Evolutionary conservation across 2,329 filamentous ascomycete genomes (phyloP).

Genomic region (Beauveria caledonica): DNA sequence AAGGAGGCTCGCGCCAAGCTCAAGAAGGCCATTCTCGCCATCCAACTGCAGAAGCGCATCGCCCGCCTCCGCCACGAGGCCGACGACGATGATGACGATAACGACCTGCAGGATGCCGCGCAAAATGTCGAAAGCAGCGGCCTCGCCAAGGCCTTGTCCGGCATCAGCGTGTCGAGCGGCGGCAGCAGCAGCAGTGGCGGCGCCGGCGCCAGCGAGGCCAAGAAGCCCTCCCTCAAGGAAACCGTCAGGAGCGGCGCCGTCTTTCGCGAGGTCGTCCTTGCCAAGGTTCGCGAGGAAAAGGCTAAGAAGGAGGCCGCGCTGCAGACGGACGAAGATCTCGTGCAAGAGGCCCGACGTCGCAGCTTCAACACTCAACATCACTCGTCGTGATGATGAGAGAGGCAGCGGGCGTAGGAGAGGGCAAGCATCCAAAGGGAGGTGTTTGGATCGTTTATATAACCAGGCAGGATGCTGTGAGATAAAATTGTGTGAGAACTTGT

Average conservation of each 20-base stretch:
- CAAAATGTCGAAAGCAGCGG: slow-evolving; percentile 13
- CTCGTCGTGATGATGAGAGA: neutral
- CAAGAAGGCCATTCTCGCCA: slow-evolving; percentile 86
- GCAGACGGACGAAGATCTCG: slow-evolving; percentile 53
- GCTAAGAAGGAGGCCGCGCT: slow-evolving; percentile 64
- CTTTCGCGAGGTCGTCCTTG: slow-evolving; percentile 88
- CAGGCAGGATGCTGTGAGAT: neutral
- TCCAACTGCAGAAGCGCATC: slow-evolving; percentile 94
- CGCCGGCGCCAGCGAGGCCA: slow-evolving; percentile 26
- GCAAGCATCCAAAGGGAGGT: neutral
- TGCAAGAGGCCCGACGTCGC: slow-evolving; percentile 38
- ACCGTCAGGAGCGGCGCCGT: slow-evolving; percentile 48
- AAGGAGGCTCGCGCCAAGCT: slow-evolving; percentile 89
- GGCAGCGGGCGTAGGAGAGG: neutral
- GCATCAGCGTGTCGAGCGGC: slow-evolving; percentile 1
- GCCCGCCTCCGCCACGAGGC: slow-evolving; percentile 90
- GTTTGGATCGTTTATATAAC: neutral
- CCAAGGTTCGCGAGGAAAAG: slow-evolving; percentile 69
- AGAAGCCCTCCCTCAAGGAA: slow-evolving; percentile 34
- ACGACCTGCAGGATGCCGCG: slow-evolving; percentile 57
- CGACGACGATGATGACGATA: slow-evolving; percentile 71
- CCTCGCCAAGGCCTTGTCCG: slow-evolving; percentile 9
- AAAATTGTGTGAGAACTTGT: neutral
- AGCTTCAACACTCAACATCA: slow-evolving; percentile 20
- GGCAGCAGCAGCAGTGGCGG: slow-evolving; percentile 11